These are phyloP conservation scores for Boletus bicolor DNA, from an alignment of 768 basidiomycete genomes.

Conservation along the genomic window DNA sequence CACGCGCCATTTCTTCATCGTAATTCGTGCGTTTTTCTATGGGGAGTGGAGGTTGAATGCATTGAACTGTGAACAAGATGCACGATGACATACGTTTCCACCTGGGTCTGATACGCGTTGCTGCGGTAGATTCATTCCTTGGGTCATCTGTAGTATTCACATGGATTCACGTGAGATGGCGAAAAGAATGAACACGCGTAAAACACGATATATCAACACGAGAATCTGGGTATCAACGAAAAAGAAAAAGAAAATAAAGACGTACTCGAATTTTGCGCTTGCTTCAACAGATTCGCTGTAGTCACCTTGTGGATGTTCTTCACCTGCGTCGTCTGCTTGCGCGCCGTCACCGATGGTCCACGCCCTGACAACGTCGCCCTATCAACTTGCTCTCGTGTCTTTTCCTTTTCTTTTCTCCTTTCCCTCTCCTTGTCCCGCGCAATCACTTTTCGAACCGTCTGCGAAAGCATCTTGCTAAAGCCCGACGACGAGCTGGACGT, in stretches of 20 bases:
- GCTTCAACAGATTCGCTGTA: slow-evolving; percentile 9
- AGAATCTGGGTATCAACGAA: not conserved
- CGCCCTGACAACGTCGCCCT: not conserved
- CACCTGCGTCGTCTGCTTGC: slow-evolving; percentile 8
- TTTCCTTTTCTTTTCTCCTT: not conserved
- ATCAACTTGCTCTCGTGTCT: not conserved
- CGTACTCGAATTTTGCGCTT: slow-evolving; percentile 22
- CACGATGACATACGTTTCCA: slow-evolving; percentile 11
- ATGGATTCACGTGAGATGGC: not conserved
- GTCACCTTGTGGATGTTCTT: slow-evolving; percentile 12
- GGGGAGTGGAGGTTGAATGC: not conserved
- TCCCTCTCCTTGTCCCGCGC: slow-evolving; percentile 6
- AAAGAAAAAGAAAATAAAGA: not conserved
- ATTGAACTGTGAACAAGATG: not conserved
- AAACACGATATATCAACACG: not conserved
- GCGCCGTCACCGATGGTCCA: slow-evolving; percentile 3
- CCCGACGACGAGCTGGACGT: slow-evolving; percentile 16
- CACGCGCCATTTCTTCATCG: not conserved
- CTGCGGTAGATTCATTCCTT: slow-evolving; percentile 8
- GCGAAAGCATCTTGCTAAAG: slow-evolving; percentile 16
- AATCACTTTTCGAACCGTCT: slow-evolving; percentile 6
- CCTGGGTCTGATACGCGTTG: slow-evolving; percentile 17
- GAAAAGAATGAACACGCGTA: not conserved
- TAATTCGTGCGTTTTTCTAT: slow-evolving; percentile 16
- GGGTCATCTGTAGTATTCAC: not conserved